phyloP scores from a whole-genome alignment of 495 filamentous ascomycete species.

The Tuber aestivum region DNA sequence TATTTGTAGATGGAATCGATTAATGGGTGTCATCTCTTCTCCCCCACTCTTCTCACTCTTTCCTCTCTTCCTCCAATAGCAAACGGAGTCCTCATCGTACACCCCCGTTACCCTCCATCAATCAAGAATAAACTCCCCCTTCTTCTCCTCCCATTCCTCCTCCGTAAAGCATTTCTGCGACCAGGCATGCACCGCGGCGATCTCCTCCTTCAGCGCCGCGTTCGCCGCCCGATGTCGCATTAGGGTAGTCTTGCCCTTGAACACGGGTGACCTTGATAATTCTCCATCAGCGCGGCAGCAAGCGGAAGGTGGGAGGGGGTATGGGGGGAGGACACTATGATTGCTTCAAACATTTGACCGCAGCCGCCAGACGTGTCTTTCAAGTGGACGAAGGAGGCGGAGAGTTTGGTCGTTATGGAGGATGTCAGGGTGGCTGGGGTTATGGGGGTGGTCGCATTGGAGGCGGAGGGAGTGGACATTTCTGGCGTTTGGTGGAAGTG shows the following conservation, averaged over 20 bases:
- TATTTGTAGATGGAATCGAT: not conserved
- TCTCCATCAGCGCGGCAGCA: not conserved
- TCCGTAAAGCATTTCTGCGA: conserved; percentile 93
- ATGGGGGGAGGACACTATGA: conserved; percentile 57
- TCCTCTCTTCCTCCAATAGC: not conserved
- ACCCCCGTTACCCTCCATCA: not conserved
- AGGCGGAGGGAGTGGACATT: not conserved
- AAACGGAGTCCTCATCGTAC: not conserved
- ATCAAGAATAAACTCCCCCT: conserved; percentile 36
- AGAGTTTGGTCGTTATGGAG: conserved; percentile 65
- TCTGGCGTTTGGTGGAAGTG: not conserved
- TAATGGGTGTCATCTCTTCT: not conserved
- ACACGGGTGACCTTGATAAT: conserved; percentile 59
- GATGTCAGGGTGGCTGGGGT: conserved; percentile 62
- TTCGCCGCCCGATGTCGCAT: conserved; percentile 88
- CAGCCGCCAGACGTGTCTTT: conserved; percentile 93
- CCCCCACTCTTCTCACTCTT: not conserved
- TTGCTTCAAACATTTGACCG: conserved; percentile 87
- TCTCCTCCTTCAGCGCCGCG: conserved; percentile 78
- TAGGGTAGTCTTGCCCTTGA: conserved; percentile 78
- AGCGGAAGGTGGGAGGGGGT: too few species aligned
- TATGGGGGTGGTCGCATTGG: conserved; percentile 50
- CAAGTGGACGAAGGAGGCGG: conserved; percentile 81
- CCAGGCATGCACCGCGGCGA: conserved; percentile 96
- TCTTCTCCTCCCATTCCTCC: conserved; percentile 79